Conservation (phyloP, 2,329 filamentous ascomycete species). For the Xylaria digitata region DNA sequence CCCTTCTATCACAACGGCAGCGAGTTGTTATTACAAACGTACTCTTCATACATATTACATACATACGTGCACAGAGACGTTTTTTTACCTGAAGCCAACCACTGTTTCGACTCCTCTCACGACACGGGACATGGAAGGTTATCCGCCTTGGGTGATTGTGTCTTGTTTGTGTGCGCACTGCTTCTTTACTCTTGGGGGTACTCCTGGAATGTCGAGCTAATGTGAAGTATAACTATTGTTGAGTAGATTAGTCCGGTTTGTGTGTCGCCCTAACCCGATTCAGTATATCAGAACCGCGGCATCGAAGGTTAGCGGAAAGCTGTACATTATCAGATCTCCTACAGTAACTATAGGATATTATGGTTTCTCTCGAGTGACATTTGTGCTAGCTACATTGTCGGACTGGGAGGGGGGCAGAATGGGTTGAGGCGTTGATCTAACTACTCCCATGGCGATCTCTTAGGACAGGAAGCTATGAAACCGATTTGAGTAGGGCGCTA, state of each 20-base stretch:
- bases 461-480: constrained; percentile 9
- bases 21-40: not conserved
- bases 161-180: not conserved
- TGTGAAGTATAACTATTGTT: constrained; percentile 8
- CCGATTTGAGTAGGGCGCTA: constrained; percentile 18
- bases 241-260: not conserved
- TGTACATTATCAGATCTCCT: not conserved
- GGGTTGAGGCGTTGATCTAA: constrained; percentile 1
- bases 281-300: not conserved
- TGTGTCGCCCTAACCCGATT: not conserved
- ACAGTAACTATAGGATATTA: constrained; percentile 1
- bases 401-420: not conserved
- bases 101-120: not conserved
- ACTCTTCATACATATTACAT: constrained; percentile 1
- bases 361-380: not conserved
- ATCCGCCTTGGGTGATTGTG: not conserved
- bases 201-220: not conserved
- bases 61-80: constrained; percentile 2
- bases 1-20: not conserved
- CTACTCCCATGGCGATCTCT: not conserved
- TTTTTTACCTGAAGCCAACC: not conserved
- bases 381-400: not conserved
- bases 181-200: not conserved
- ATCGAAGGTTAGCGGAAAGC: not conserved
- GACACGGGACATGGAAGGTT: constrained; percentile 2